Base-by-base conservation (phyloP, 1,139 yeast species). In the Kodamaea sp. region DNA sequence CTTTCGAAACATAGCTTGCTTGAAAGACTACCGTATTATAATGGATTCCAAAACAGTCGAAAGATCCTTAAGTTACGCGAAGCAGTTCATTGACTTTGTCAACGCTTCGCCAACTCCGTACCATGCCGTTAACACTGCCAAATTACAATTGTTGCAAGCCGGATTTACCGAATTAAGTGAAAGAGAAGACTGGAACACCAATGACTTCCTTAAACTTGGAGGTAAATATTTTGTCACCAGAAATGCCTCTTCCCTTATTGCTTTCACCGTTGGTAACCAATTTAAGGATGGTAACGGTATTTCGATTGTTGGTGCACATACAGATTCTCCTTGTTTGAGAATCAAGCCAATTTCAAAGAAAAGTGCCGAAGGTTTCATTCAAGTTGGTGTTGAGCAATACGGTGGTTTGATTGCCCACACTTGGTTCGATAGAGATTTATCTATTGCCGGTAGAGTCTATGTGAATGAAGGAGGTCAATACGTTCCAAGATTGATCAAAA, bases 401-500 rank as follows among this genome's bases (percentile, higher is more conserved):
- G 98, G 98, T 36, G 98, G 98, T 25, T 90, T 96, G 37, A 80
- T 90, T 41, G 95, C 97, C 78, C 88, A 83, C 64, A 64, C 85
- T 25, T 84, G 94, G 94, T 92, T 92, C 57, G 98, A 92, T 62
- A 78, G 97, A 46, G 97, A 92, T 59, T 72, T 92, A 54, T 78
- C 95, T 27, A 70, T 90, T 44, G 97, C 97, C 7, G 98, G 98
- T 10, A 73, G 97, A 48, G 96, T 92, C 1, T 82, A 83, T 57
- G 81, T 85, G 15, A 70, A 66, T 35, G 68, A 65, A 10, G 56
- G 67, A 31, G 81, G 78, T 12, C 64, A 75, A 37, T 74, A 66
- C 46, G 75, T 78, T 31, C 80, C 96, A 1, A 80, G 73, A 54
- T 70, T 92, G 45, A 77, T 92, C 46, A 86, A 88, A 60, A 74